Percentiles rank a stretch among this genome's conserved stretches.
Evolutionary conservation across 2,329 filamentous ascomycete species (phyloP).

Genomic region (Zarea fungicola): DNA sequence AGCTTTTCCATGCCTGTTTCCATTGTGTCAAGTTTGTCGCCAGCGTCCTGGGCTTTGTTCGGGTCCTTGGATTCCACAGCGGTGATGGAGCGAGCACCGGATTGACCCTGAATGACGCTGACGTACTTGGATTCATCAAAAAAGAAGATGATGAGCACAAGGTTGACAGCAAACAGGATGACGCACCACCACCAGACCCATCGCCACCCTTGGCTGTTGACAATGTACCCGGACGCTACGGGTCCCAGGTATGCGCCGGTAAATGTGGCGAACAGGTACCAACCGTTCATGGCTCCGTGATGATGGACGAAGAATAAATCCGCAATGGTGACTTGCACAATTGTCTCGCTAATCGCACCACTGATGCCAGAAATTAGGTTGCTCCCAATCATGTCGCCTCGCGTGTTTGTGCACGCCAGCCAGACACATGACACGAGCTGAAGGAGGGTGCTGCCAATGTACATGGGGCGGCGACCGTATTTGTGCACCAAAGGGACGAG

Average conservation of each 20-base stretch:
- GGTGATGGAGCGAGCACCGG: not conserved
- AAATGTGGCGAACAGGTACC: slow-evolving; percentile 23
- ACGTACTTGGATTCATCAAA: slow-evolving; percentile 2
- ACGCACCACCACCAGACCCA: slow-evolving; percentile 23
- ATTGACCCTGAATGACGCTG: slow-evolving; percentile 1
- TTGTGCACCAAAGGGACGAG: slow-evolving; percentile 31
- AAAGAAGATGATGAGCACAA: not conserved
- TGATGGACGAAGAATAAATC: slow-evolving; percentile 30
- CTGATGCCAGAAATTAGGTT: slow-evolving; percentile 26
- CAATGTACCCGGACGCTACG: slow-evolving; percentile 18
- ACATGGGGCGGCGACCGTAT: slow-evolving; percentile 29
- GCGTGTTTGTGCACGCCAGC: slow-evolving; percentile 14
- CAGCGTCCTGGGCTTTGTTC: not conserved
- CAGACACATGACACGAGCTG: slow-evolving; percentile 18
- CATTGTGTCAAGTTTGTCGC: not conserved
- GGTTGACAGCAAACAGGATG: not conserved
- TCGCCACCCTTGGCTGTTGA: slow-evolving; percentile 22
- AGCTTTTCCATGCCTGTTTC: not conserved
- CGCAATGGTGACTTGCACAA: slow-evolving; percentile 32
- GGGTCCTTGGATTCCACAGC: not conserved
- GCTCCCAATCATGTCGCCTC: slow-evolving; percentile 16
- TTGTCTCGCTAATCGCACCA: slow-evolving; percentile 33
- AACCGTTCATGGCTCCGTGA: slow-evolving; percentile 23
- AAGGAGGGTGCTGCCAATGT: slow-evolving; percentile 20
- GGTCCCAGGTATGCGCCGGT: slow-evolving; percentile 22